Evolutionary conservation across 106 monocot species (phyloP).

Genomic region (Triglochin maritima): DNA sequence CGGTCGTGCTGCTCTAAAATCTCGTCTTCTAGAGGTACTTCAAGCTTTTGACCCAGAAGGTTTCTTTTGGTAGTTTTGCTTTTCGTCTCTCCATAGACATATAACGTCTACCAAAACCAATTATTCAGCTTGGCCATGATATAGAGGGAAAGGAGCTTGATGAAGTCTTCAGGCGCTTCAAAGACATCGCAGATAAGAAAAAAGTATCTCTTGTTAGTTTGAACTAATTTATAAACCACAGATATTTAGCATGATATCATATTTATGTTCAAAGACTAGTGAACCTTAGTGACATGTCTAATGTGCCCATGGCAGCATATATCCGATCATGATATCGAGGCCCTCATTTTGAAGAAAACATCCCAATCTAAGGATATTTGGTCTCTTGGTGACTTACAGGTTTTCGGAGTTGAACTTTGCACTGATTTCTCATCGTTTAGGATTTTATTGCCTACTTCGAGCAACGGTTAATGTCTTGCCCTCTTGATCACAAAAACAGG

Average conservation of each 20-base stretch:
- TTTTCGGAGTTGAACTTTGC: constrained; percentile 23
- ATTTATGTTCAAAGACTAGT: too few relatives aligned
- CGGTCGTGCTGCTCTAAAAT: constrained; percentile 82
- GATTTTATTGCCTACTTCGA: background rate
- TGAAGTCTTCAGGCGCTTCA: constrained; percentile 88
- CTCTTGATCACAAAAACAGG: constrained; percentile 15
- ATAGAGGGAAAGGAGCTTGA: constrained; percentile 73
- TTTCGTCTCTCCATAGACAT: too few relatives aligned
- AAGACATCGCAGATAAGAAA: constrained; percentile 95
- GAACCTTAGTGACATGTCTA: too few relatives aligned
- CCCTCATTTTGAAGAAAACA: constrained; percentile 61
- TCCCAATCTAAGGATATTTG: constrained; percentile 74
- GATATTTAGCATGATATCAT: too few relatives aligned
- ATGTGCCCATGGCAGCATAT: too few relatives aligned
- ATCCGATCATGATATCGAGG: constrained; percentile 86
- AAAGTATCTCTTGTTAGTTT: too few relatives aligned
- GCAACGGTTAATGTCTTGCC: background rate
- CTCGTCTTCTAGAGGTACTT: constrained; percentile 80
- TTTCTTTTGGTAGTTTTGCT: too few relatives aligned
- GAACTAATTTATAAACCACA: too few relatives aligned
- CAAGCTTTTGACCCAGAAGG: too few relatives aligned
- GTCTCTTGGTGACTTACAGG: constrained; percentile 86
- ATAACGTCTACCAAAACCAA: too few relatives aligned
- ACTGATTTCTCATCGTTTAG: background rate
- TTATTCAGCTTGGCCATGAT: constrained; percentile 73